Evolutionary conservation across 1,284 basidiomycete genomes (phyloP).

Genomic region (Austropuccinia psidii): DNA sequence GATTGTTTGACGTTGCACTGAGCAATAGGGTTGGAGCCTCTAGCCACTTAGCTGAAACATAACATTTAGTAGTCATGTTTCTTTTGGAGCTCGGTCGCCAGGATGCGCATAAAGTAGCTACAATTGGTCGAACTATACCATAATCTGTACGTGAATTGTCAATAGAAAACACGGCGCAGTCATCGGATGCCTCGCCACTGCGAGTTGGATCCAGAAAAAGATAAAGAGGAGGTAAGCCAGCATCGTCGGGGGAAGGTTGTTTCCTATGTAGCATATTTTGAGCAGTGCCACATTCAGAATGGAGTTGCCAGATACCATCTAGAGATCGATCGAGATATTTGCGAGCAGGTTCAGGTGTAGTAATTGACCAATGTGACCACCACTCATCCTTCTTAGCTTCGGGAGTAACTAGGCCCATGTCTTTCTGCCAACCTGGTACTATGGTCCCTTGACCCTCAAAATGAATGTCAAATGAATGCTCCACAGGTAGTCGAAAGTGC

Average conservation of each 20-base stretch:
- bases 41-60: conserved; percentile 62
- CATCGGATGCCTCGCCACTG: conserved; percentile 62
- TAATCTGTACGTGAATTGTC: conserved; percentile 69
- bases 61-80: conserved; percentile 54
- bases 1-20: conserved; percentile 51
- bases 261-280: conserved; percentile 75
- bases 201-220: conserved; percentile 77
- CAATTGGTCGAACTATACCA: conserved; percentile 65
- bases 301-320: conserved; percentile 66
- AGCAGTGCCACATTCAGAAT: conserved; percentile 82
- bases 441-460: conserved; percentile 63
- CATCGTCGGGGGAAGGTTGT: conserved; percentile 50
- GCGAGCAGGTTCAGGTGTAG: conserved; percentile 54
- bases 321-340: conserved; percentile 67
- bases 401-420: conserved; percentile 66
- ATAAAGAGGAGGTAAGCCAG: conserved; percentile 59
- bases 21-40: conserved; percentile 52
- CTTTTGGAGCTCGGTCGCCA: conserved; percentile 65
- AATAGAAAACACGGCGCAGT: conserved; percentile 73
- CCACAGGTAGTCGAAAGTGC: conserved; percentile 70
- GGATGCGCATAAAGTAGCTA: conserved; percentile 61
- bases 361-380: conserved; percentile 61
- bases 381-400: conserved; percentile 60
- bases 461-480: conserved; percentile 55
- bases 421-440: conserved; percentile 75